phyloP scores from a whole-genome alignment of 2,329 filamentous ascomycete genomes.

The Mycocentrospora acerina region DNA sequence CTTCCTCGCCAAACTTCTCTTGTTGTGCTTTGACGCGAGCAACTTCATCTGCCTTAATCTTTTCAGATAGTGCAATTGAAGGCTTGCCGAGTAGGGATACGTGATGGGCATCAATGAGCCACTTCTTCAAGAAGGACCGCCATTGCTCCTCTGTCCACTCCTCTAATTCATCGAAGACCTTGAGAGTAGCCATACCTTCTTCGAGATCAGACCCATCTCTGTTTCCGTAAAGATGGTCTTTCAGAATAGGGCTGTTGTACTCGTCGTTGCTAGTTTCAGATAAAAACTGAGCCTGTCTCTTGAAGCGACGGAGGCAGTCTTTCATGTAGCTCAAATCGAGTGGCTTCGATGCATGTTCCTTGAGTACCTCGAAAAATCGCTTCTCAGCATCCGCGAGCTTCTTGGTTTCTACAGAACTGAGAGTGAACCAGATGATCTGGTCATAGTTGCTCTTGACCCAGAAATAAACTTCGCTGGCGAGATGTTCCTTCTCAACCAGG shows the following conservation, averaged over 20 bases:
- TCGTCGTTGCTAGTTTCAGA: conserved; percentile 80
- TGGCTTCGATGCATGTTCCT: conserved; percentile 75
- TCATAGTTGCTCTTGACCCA: conserved; percentile 78
- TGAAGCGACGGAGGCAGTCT: conserved; percentile 81
- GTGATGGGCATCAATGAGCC: conserved; percentile 82
- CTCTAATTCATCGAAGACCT: conserved; percentile 67
- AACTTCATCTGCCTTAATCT: conserved; percentile 79
- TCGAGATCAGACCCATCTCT: conserved; percentile 66
- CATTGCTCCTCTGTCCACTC: conserved; percentile 83
- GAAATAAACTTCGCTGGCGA: conserved; percentile 82
- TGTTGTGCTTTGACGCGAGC: conserved; percentile 77
- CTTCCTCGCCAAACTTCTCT: conserved; percentile 76
- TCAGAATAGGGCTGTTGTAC: conserved; percentile 83
- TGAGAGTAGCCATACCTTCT: conserved; percentile 44
- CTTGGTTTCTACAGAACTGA: conserved; percentile 83
- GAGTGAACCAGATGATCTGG: conserved; percentile 79
- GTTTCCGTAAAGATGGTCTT: conserved; percentile 86
- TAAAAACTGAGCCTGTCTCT: conserved; percentile 77
- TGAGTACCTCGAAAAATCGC: conserved; percentile 79
- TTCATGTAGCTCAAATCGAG: conserved; percentile 88
- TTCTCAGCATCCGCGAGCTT: conserved; percentile 83
- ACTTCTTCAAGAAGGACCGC: conserved; percentile 78
- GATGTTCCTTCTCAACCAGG: conserved; percentile 88
- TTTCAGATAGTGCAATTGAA: conserved; percentile 74
- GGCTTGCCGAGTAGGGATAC: conserved; percentile 87